Percentiles rank a stretch among this genome's conserved stretches.
Conservation (phyloP, 768 basidiomycete genomes). For the Holtermanniella nyarrowii region DNA sequence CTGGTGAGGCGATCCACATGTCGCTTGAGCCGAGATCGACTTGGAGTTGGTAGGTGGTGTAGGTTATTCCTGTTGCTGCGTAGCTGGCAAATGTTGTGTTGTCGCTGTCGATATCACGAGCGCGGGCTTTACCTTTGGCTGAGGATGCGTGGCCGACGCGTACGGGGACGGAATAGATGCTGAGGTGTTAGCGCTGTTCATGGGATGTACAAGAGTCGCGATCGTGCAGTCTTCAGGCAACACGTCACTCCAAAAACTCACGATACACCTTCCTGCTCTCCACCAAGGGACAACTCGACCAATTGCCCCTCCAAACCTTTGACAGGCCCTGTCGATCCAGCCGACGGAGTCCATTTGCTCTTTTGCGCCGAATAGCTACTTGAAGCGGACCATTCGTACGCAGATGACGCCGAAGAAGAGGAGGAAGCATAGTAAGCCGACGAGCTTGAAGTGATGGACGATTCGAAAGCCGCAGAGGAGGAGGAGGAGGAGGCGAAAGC, state of each 20-base stretch:
- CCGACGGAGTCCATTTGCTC: conserved; percentile 4
- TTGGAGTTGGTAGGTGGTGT: conserved; percentile 27
- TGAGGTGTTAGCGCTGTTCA: conserved; percentile 14
- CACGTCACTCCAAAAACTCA: conserved; percentile 4
- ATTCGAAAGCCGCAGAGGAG: no score
- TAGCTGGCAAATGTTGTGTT: neutral
- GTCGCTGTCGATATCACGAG: conserved; percentile 1
- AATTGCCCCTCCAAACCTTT: conserved; percentile 2
- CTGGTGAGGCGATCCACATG: conserved; percentile 34
- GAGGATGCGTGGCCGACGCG: conserved; percentile 25
- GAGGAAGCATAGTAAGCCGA: conserved; percentile 2
- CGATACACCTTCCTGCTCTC: conserved; percentile 8
- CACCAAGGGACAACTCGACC: conserved; percentile 7
- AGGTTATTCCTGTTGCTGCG: conserved; percentile 11
- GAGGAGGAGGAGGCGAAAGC: no score
- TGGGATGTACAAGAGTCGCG: neutral
- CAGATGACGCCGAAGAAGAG: conserved; percentile 1
- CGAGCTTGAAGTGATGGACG: no score
- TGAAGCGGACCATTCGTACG: neutral
- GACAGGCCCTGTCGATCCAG: neutral
- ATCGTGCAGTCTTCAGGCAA: conserved; percentile 6
- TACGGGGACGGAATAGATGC: conserved; percentile 31
- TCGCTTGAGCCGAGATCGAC: conserved; percentile 39
- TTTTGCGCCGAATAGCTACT: conserved; percentile 3
- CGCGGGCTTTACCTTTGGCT: neutral